Conservation (phyloP, 768 basidiomycete genomes). For the Rickenella mellea region DNA sequence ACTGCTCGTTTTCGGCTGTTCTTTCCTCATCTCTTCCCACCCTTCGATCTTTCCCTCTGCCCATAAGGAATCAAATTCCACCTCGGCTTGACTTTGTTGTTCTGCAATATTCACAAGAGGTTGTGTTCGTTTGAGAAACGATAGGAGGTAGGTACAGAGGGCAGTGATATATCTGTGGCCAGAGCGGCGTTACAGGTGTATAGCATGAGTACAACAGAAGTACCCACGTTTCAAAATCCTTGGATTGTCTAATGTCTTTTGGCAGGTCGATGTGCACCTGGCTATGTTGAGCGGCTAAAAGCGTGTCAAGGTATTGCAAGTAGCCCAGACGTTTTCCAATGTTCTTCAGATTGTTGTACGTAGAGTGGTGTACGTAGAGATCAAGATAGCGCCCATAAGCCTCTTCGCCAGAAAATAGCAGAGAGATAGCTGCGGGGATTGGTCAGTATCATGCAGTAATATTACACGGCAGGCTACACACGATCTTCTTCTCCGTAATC, state of each 20-base stretch:
- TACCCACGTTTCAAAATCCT: constrained; percentile 76
- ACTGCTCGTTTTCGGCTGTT: constrained; percentile 25
- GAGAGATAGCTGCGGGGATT: constrained; percentile 48
- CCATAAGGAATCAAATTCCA: constrained; percentile 76
- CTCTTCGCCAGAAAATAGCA: constrained; percentile 95
- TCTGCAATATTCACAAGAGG: constrained; percentile 73
- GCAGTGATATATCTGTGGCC: constrained; percentile 66
- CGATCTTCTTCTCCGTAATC: constrained; percentile 82
- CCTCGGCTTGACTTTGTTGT: constrained; percentile 52
- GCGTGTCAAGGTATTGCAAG: constrained; percentile 84
- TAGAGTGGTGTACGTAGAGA: constrained; percentile 77
- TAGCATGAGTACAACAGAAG: constrained; percentile 1
- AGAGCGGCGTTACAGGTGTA: constrained; percentile 4
- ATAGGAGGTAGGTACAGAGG: constrained; percentile 76
- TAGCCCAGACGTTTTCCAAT: constrained; percentile 80
- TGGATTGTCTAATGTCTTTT: constrained; percentile 54
- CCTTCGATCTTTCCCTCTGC: constrained; percentile 61
- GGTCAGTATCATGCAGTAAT: background rate
- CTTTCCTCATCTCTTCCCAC: constrained; percentile 51
- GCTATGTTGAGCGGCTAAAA: constrained; percentile 55
- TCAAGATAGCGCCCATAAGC: constrained; percentile 92
- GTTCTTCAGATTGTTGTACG: constrained; percentile 85
- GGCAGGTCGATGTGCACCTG: constrained; percentile 61
- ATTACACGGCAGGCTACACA: constrained; percentile 29
- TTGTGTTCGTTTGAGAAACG: constrained; percentile 76